Evolutionary conservation across 306 rosid species (phyloP), one percentile per base, ranked within the genome.

Genomic region (Cicer pinnatifidum): DNA sequence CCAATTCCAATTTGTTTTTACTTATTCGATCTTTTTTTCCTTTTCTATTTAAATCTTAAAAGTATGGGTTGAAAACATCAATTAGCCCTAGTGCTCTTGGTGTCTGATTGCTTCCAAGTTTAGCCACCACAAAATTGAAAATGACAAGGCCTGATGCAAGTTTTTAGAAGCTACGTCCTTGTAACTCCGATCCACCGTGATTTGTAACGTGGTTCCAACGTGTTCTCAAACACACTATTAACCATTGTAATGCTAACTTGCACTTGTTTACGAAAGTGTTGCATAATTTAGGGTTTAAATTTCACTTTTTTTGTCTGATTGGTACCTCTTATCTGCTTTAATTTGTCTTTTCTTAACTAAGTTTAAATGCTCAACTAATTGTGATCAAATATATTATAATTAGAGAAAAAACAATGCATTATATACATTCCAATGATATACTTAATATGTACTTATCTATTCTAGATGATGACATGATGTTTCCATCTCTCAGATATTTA

Each of bases 201-300:
- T 13, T 51, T 51, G 10, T 0, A 51, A 53, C 6, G 3, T 15
- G 33, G 58, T 52, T 16, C 4, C 58, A 52, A 9, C 9, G 33
- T 52, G 23, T 52, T 52, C 15, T 28, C 35, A 28, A 28, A 52
- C 58, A 53, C 5, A 52, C 58, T 28, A 28, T 28, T 56, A 44
- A 70, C 53, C 67, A 9, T 44, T 66, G 5, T 77, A 77, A 16
- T 68, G 39, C 44, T 7, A 5, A 41, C 75, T 47, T 72, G 72
- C 7, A 56, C 62, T 10, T 71, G 67, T 39, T 64, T 16, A 47
- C 5, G 2, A 28, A 59, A 39, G 38, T 45, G 23, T 70, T 68
- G 61, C 53, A 48, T 50, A 40, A n/a, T 64, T 71, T 44, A 48
- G 56, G 47, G 41, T 70, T 16, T 40, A 23, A 65, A 58, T 54